Evolutionary conservation across 805 yeast genomes (phyloP).

Genomic region (Hanseniaspora guilliermondii): DNA sequence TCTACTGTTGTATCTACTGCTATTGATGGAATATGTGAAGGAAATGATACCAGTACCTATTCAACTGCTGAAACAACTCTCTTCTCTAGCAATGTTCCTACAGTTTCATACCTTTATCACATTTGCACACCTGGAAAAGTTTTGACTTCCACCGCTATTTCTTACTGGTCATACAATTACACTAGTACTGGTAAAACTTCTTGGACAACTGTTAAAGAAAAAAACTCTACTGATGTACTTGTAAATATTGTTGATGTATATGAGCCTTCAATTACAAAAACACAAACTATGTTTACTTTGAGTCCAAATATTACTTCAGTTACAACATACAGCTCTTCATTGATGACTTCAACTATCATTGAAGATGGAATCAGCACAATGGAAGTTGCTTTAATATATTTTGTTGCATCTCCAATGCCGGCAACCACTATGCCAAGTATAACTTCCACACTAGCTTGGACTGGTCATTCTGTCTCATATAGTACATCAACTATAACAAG

Average conservation of each 20-base stretch:
- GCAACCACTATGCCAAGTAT: neutral
- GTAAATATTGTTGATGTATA: neutral
- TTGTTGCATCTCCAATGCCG: neutral
- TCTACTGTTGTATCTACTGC: neutral
- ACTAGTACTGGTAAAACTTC: neutral
- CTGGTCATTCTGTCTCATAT: neutral
- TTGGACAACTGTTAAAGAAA: neutral
- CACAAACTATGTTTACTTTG: neutral
- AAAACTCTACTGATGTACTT: neutral
- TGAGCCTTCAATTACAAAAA: neutral
- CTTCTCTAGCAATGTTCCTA: neutral
- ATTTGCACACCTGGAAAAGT: constrained; percentile 1
- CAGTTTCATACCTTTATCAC: neutral
- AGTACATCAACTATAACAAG: neutral
- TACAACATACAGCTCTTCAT: neutral
- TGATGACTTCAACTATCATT: neutral
- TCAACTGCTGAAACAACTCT: constrained; percentile 3
- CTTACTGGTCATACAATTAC: constrained; percentile 10
- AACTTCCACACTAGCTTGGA: neutral
- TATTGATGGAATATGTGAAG: constrained; percentile 11
- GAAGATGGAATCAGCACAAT: neutral
- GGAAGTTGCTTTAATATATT: neutral
- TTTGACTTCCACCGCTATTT: neutral
- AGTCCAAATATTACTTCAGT: neutral
- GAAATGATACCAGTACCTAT: neutral